These are phyloP conservation scores for Melocanna baccifera DNA, from an alignment of 176 grass and related monocot species.

Conservation along the genomic window DNA sequence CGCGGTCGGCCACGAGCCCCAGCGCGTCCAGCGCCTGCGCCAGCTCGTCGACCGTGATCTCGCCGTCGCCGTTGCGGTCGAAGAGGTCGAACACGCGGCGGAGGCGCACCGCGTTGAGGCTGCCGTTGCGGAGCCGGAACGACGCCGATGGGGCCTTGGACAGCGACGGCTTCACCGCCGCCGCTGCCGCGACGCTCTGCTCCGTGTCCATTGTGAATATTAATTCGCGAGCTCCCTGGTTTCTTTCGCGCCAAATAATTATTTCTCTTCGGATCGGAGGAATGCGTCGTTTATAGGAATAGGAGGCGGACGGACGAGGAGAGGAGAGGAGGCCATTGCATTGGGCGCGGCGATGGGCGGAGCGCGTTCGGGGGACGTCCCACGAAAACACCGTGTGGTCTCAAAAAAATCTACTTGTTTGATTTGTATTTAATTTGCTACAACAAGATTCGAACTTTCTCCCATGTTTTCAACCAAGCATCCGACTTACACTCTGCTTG, in stretches of 20 bases:
- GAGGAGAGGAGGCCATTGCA: not conserved
- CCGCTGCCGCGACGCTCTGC: not conserved
- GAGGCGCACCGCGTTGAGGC: slow-evolving; percentile 45
- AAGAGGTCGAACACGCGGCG: slow-evolving; percentile 46
- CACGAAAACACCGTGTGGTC: not conserved
- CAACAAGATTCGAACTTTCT: too few relatives aligned
- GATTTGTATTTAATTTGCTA: not conserved
- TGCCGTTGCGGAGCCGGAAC: slow-evolving; percentile 41
- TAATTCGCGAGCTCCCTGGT: not conserved
- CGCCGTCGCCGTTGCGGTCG: slow-evolving; percentile 44
- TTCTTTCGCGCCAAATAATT: not conserved
- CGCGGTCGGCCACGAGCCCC: slow-evolving; percentile 33
- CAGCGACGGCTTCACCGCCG: not conserved
- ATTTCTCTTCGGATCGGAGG: not conserved
- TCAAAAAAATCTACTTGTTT: not conserved
- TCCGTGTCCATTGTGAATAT: not conserved
- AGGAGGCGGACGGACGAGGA: too few relatives aligned
- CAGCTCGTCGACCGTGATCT: slow-evolving; percentile 46
- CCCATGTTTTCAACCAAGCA: too few relatives aligned
- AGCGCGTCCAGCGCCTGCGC: slow-evolving; percentile 36
- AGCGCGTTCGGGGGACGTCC: slow-evolving; percentile 12
- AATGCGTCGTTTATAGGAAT: not conserved
- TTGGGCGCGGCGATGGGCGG: not conserved
- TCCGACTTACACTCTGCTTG: too few relatives aligned
- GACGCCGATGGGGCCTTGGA: not conserved